These are phyloP conservation scores for Blastomyces parvus DNA, from an alignment of 2,329 filamentous ascomycete genomes.

Conservation along the genomic window DNA sequence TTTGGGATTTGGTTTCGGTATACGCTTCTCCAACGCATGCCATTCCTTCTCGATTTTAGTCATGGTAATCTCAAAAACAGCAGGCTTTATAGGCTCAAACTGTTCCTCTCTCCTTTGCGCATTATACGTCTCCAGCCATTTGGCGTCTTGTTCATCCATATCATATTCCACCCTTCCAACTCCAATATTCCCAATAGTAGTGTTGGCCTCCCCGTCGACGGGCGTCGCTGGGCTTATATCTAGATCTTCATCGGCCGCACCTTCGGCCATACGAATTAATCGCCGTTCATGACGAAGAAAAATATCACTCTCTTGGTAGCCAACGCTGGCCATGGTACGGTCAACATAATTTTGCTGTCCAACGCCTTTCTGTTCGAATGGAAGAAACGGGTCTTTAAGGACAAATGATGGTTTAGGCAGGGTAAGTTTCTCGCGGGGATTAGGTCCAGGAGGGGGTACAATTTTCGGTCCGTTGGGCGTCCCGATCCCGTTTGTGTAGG, in stretches of 20 bases:
- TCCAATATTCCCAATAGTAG: slow-evolving; percentile 40
- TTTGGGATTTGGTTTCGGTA: slow-evolving; percentile 94
- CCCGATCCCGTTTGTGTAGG: slow-evolving; percentile 51
- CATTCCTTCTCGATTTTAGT: slow-evolving; percentile 99
- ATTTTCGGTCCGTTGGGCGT: slow-evolving; percentile 48
- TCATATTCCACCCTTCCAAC: slow-evolving; percentile 92
- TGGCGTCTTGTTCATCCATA: slow-evolving; percentile 98
- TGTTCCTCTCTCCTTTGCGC: slow-evolving; percentile 61
- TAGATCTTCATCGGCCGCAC: slow-evolving; percentile 54
- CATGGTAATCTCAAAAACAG: slow-evolving; percentile 94
- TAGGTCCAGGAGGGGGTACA: slow-evolving; percentile 41
- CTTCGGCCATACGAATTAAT: slow-evolving; percentile 55
- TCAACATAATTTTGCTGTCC: slow-evolving; percentile 88
- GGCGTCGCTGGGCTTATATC: slow-evolving; percentile 46
- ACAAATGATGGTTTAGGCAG: slow-evolving; percentile 42
- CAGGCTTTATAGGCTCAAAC: slow-evolving; percentile 76
- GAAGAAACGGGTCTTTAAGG: slow-evolving; percentile 39
- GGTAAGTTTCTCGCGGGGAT: slow-evolving; percentile 41
- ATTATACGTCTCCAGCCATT: slow-evolving; percentile 86
- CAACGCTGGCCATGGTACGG: slow-evolving; percentile 89
- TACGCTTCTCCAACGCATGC: slow-evolving; percentile 90
- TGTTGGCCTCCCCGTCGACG: slow-evolving; percentile 50
- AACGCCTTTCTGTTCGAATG: slow-evolving; percentile 67
- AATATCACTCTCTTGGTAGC: slow-evolving; percentile 89
- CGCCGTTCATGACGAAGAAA: slow-evolving; percentile 68